Base-by-base conservation (phyloP, 805 yeast species). In the Metschnikowia henanensis region DNA sequence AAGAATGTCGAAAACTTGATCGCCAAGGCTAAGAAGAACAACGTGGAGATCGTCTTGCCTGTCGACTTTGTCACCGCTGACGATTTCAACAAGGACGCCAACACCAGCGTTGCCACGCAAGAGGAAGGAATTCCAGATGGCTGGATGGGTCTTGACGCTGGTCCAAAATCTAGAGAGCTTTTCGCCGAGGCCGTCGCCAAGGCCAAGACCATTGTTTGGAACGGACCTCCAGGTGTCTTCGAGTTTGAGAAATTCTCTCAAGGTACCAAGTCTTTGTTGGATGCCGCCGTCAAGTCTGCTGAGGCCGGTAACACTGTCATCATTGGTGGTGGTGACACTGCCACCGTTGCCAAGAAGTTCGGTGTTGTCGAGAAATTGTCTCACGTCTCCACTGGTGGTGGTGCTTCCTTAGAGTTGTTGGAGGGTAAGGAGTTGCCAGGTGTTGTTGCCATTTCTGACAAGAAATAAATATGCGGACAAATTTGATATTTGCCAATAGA, bases 201-300 rank as follows among this genome's bases (percentile, higher is more conserved):
- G 73, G 95, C 99, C 59, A 90, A 92, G 83, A 94, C 99, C 63
- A 92, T 94, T 62, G 94, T 94, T 68, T 94, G 99, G 99, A 94
- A 94, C 79, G 99, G 99, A 70, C 99, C 99, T 55, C 97, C 99
- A 73, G 99, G 99, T 80, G 99, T 94, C 60, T 94, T 94, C 70
- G 99, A 94, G 79, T 94, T 94, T 65, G 96, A 88, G 58, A 79
- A 79, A 63, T 94, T 94, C 68, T 85, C 97, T 58, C 72, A 72
- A 49, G 98, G 98, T 75, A 92, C 98, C 66, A 87, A 91, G 76
- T 70, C 89, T 49, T 73, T 92, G 73, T 83, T 92, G 61, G 95
- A 83, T 52, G 95, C 94, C 60, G 84, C 84, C 64, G 95, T 91
- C 57, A 76, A 80, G 66, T 84, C 96, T 53, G 88, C 90, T 61